These are phyloP conservation scores for Curvularia sp. DNA, from an alignment of 2,329 filamentous ascomycete species.

Conservation along the genomic window DNA sequence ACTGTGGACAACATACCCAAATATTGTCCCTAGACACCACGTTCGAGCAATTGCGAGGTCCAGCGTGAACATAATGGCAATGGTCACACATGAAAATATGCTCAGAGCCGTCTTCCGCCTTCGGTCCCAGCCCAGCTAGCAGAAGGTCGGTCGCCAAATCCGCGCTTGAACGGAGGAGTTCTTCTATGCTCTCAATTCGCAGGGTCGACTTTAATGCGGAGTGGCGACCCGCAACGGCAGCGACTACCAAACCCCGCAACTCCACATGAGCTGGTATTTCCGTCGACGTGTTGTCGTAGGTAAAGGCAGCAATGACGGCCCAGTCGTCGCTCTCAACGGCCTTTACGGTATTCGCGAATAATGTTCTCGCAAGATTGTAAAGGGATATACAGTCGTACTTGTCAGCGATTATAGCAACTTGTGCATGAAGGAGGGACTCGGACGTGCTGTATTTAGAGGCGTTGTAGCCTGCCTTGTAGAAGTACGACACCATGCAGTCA, in stretches of 20 bases:
- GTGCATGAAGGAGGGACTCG: constrained; percentile 30
- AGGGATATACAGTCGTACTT: constrained; percentile 34
- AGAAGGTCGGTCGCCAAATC: constrained; percentile 31
- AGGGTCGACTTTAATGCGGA: constrained; percentile 14
- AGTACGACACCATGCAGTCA: constrained; percentile 36
- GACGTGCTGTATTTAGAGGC: constrained; percentile 18
- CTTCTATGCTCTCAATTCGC: constrained; percentile 13
- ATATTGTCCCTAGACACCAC: constrained; percentile 1
- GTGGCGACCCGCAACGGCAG: constrained; percentile 13
- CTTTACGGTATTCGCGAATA: constrained; percentile 21
- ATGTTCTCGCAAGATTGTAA: constrained; percentile 26
- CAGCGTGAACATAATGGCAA: constrained; percentile 17
- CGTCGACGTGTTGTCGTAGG: constrained; percentile 29
- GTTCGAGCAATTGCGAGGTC: constrained; percentile 11
- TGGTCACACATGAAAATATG: constrained; percentile 19
- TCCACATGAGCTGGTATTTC: constrained; percentile 21
- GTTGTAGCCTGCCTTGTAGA: constrained; percentile 28
- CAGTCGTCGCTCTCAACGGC: constrained; percentile 24
- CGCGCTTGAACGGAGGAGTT: constrained; percentile 26
- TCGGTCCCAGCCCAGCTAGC: constrained; percentile 15
- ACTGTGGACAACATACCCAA: constrained; percentile 10
- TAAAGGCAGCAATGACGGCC: constrained; percentile 24
- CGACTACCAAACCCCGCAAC: constrained; percentile 19
- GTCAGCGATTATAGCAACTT: constrained; percentile 30
- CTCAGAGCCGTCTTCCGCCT: constrained; percentile 10